Percentiles rank a stretch among this genome's conserved stretches.
These are phyloP conservation scores for Hypocreales sp. DNA, from an alignment of 2,329 filamentous ascomycete genomes.

Conservation along the genomic window DNA sequence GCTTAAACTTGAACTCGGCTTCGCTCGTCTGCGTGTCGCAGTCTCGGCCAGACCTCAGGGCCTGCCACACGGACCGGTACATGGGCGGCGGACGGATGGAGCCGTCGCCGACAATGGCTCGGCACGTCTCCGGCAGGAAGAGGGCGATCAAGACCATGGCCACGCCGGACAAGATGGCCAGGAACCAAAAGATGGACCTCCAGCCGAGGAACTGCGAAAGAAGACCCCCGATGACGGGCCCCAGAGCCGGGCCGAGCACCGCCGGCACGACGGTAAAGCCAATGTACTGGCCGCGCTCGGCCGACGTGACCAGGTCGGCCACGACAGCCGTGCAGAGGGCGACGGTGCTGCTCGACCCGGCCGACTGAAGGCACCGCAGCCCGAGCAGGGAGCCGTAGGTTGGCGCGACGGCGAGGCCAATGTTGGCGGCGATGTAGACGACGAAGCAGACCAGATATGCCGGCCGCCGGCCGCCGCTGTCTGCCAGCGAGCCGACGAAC, in stretches of 20 bases:
- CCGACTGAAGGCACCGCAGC: constrained; percentile 39
- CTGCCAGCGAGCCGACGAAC: constrained; percentile 39
- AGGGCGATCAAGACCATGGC: constrained; percentile 25
- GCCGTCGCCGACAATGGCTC: constrained; percentile 34
- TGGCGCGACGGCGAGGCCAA: constrained; percentile 33
- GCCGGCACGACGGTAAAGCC: constrained; percentile 32
- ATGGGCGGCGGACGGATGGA: constrained; percentile 23
- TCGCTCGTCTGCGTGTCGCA: constrained; percentile 3
- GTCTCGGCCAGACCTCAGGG: constrained; percentile 8
- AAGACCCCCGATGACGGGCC: constrained; percentile 43
- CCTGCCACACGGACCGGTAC: constrained; percentile 19
- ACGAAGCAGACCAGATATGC: constrained; percentile 37
- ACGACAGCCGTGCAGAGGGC: constrained; percentile 43
- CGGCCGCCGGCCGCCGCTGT: constrained; percentile 35
- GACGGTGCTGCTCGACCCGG: constrained; percentile 42
- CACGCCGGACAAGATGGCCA: constrained; percentile 28
- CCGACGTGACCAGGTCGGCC: constrained; percentile 45
- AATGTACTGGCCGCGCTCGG: constrained; percentile 45
- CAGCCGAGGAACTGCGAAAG: constrained; percentile 41
- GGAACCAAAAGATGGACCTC: constrained; percentile 47
- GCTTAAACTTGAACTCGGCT: constrained; percentile 18
- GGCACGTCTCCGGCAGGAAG: constrained; percentile 39
- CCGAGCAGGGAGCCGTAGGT: constrained; percentile 34
- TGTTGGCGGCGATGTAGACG: constrained; percentile 36
- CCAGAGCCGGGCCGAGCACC: constrained; percentile 31